These are phyloP conservation scores for Nakazawaea ernobii DNA, from an alignment of 805 yeast genomes.

Conservation along the genomic window DNA sequence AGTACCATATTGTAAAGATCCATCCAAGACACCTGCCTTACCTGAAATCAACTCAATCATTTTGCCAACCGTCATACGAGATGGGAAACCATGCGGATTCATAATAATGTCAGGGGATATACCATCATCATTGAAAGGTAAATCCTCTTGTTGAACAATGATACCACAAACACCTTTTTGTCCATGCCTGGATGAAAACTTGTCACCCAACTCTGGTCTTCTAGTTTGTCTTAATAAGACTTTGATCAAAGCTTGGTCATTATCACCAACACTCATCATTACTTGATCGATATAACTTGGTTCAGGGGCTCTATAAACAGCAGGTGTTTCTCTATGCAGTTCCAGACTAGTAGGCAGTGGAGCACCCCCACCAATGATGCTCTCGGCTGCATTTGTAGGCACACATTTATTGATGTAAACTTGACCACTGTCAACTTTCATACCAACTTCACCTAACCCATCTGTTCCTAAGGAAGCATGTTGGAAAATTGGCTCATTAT, in stretches of 20 bases:
- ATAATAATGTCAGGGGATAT: slow-evolving; percentile 91
- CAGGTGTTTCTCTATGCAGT: slow-evolving; percentile 83
- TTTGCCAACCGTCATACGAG: slow-evolving; percentile 99
- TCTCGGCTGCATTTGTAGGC: slow-evolving; percentile 78
- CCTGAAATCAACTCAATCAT: slow-evolving; percentile 96
- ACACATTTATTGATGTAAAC: slow-evolving; percentile 90
- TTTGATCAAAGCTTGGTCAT: slow-evolving; percentile 90
- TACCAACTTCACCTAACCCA: slow-evolving; percentile 96
- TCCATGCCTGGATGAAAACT: slow-evolving; percentile 96
- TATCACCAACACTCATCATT: slow-evolving; percentile 93
- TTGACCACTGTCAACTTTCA: slow-evolving; percentile 85
- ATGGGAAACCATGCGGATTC: slow-evolving; percentile 99
- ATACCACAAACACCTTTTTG: slow-evolving; percentile 99
- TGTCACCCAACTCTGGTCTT: slow-evolving; percentile 96
- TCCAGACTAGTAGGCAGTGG: slow-evolving; percentile 36
- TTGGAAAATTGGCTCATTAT: slow-evolving; percentile 76
- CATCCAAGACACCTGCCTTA: slow-evolving; percentile 94
- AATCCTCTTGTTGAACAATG: slow-evolving; percentile 92
- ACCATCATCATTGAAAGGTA: slow-evolving; percentile 93
- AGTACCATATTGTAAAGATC: slow-evolving; percentile 90
- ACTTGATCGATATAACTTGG: slow-evolving; percentile 95
- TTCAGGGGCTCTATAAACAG: slow-evolving; percentile 90
- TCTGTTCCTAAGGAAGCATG: slow-evolving; percentile 88
- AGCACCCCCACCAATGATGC: slow-evolving; percentile 39
- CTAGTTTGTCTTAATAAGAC: slow-evolving; percentile 91